These are phyloP conservation scores for Tetragonia tetragonoides DNA, from an alignment of 148 eudicot species.

Conservation along the genomic window DNA sequence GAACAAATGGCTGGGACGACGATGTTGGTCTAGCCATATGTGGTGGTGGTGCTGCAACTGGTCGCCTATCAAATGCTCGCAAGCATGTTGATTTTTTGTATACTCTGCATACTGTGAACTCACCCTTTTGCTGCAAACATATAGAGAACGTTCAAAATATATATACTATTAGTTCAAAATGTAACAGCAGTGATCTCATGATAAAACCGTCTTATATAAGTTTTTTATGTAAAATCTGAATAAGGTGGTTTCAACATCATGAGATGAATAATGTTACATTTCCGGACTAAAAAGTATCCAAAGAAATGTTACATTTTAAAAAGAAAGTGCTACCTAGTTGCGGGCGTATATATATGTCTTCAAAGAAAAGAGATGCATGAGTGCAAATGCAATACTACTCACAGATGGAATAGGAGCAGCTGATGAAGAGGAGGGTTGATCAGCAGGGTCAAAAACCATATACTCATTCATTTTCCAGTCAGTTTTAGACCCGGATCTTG, in stretches of 20 bases:
- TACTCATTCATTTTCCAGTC: conserved; percentile 78
- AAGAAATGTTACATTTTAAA: no score
- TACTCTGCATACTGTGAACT: conserved; percentile 43
- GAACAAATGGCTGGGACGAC: background rate
- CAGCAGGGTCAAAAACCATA: conserved; percentile 27
- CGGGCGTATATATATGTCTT: no score
- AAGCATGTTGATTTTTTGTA: conserved; percentile 38
- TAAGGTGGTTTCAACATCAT: no score
- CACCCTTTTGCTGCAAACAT: conserved; percentile 23
- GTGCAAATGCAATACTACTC: background rate
- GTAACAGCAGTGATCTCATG: background rate
- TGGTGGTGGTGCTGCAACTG: conserved; percentile 16
- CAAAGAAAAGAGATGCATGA: no score
- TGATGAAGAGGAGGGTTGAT: conserved; percentile 11
- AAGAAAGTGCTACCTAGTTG: no score
- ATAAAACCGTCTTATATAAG: no score
- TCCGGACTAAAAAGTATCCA: no score
- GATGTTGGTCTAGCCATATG: background rate
- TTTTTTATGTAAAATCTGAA: no score
- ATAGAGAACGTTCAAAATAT: background rate
- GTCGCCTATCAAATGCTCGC: conserved; percentile 45
- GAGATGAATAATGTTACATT: no score
- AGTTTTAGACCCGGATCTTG: conserved; percentile 42
- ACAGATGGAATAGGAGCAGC: conserved; percentile 7
- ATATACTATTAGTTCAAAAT: background rate